These are phyloP conservation scores for Triangularia setosa DNA, from an alignment of 2,329 filamentous ascomycete species.

Conservation along the genomic window DNA sequence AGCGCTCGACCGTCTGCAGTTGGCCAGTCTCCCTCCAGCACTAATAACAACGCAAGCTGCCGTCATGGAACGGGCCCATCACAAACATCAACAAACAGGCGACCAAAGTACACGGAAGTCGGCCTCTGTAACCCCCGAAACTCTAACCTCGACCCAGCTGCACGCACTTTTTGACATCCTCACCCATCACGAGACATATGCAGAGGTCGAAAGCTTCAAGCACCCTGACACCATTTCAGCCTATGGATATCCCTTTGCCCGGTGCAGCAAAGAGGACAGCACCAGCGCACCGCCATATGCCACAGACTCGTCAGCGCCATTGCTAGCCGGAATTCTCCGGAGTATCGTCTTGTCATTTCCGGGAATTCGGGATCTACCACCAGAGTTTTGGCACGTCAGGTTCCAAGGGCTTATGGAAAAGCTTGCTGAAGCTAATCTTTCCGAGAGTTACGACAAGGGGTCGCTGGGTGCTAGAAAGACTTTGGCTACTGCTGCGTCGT, in stretches of 20 bases:
- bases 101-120: background rate
- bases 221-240: constrained; percentile 56
- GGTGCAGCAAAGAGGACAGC: constrained; percentile 11
- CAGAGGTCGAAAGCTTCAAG: constrained; percentile 71
- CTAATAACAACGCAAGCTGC: background rate
- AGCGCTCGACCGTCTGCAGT: background rate
- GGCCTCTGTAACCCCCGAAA: constrained; percentile 3
- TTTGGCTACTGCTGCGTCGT: constrained; percentile 66
- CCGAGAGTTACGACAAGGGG: constrained; percentile 79
- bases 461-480: constrained; percentile 70
- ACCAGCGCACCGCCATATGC: constrained; percentile 25
- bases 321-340: constrained; percentile 65
- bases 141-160: constrained; percentile 39
- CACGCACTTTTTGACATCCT: constrained; percentile 57
- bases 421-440: constrained; percentile 65
- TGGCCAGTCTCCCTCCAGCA: background rate
- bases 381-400: constrained; percentile 62
- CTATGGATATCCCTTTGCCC: constrained; percentile 67
- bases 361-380: constrained; percentile 58
- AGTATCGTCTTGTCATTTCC: constrained; percentile 64
- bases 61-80: background rate
- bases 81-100: background rate
- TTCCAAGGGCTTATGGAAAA: constrained; percentile 57
- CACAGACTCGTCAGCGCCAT: constrained; percentile 50
- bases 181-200: constrained; percentile 56